A percentile compares a stretch with the other conserved stretches of the same genome.
phyloP scores from a whole-genome alignment of 495 filamentous ascomycete species.

The Pseudotulostoma volvatum region DNA sequence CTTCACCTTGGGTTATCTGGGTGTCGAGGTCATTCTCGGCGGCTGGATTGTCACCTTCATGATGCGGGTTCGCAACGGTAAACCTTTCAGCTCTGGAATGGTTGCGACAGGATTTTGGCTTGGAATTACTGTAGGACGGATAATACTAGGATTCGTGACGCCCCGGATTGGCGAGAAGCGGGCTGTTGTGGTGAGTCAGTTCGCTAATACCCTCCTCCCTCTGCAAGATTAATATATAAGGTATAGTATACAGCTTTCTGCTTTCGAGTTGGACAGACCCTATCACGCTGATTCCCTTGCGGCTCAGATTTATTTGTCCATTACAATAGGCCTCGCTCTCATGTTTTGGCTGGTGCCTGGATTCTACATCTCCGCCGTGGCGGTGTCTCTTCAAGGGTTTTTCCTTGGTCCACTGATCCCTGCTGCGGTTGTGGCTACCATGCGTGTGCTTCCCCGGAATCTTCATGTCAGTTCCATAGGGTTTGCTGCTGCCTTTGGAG shows the following conservation, averaged over 20 bases:
- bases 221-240: neutral
- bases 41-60: conserved; percentile 55
- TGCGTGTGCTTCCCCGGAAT: conserved; percentile 61
- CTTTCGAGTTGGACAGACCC: too few species aligned
- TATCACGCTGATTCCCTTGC: neutral
- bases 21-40: conserved; percentile 70
- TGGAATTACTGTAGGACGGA: conserved; percentile 42
- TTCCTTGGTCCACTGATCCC: conserved; percentile 55
- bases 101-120: conserved; percentile 52
- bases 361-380: conserved; percentile 54
- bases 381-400: conserved; percentile 54
- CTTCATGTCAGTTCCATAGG: conserved; percentile 72
- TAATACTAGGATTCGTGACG: conserved; percentile 47
- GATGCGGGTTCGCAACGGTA: conserved; percentile 39
- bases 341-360: conserved; percentile 55
- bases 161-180: conserved; percentile 42
- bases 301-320: conserved; percentile 31
- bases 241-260: neutral
- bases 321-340: conserved; percentile 38
- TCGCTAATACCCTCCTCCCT: too few species aligned
- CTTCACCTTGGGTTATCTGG: conserved; percentile 69
- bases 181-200: conserved; percentile 31
- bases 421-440: conserved; percentile 60
- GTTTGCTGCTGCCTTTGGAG: conserved; percentile 69
- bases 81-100: conserved; percentile 42